phyloP scores from a whole-genome alignment of 345 rosid species.

The Noccaea caerulescens region DNA sequence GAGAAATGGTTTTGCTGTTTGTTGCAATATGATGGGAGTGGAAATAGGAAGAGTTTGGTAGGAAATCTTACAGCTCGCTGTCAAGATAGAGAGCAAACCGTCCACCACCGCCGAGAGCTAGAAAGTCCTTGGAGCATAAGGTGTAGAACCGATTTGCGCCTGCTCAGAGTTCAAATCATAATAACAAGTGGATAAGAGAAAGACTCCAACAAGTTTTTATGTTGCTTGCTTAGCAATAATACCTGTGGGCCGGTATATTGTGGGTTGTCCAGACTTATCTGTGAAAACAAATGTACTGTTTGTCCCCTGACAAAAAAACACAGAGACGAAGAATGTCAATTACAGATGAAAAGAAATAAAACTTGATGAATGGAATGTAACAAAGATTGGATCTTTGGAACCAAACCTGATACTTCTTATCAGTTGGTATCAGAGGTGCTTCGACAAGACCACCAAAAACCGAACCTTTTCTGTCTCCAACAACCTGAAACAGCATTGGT shows the following conservation, averaged over 20 bases:
- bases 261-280: slow-evolving; percentile 64
- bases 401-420: slow-evolving; percentile 82
- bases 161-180: slow-evolving; percentile 44
- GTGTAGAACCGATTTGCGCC: slow-evolving; percentile 95
- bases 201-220: slow-evolving; percentile 15
- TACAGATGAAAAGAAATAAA: not conserved
- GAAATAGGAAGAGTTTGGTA: not conserved
- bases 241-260: slow-evolving; percentile 87
- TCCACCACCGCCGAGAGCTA: slow-evolving; percentile 96
- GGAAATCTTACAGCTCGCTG: slow-evolving; percentile 74
- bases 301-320: slow-evolving; percentile 66
- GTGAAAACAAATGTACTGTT: slow-evolving; percentile 92
- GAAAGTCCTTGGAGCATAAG: slow-evolving; percentile 72
- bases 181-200: slow-evolving; percentile 3
- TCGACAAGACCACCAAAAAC: slow-evolving; percentile 97
- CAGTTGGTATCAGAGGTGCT: slow-evolving; percentile 83
- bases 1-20: not conserved
- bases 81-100: slow-evolving; percentile 93
- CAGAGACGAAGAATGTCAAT: slow-evolving; percentile 21
- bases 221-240: not conserved
- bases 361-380: slow-evolving; percentile 19
- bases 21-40: not conserved
- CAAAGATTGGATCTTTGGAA: slow-evolving; percentile 20
- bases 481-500: slow-evolving; percentile 55
- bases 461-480: slow-evolving; percentile 89